These are phyloP conservation scores for Ophiostoma ulmi DNA, from an alignment of 2,329 filamentous ascomycete genomes.

Conservation along the genomic window DNA sequence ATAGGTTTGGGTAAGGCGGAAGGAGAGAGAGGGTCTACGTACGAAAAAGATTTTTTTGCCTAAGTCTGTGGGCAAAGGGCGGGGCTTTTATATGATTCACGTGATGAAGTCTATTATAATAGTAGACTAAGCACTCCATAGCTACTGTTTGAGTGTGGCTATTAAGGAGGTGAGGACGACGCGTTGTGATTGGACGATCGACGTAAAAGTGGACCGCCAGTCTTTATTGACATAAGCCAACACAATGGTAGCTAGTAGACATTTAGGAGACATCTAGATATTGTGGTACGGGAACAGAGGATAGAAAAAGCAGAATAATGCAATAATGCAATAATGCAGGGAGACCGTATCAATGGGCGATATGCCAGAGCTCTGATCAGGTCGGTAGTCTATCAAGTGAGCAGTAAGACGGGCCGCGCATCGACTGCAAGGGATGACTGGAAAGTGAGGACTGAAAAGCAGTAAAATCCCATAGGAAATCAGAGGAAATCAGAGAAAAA, in stretches of 20 bases:
- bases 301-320: background rate
- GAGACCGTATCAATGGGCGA: too few relatives aligned
- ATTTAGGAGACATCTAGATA: background rate
- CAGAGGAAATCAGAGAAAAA: background rate
- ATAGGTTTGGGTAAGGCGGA: background rate
- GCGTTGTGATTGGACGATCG: background rate
- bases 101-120: constrained; percentile 11
- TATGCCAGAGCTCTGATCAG: too few relatives aligned
- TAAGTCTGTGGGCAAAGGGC: constrained; percentile 23
- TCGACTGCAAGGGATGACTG: background rate
- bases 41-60: constrained; percentile 12
- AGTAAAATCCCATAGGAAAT: background rate
- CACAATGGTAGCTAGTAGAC: background rate
- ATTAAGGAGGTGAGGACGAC: background rate
- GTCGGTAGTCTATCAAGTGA: too few relatives aligned
- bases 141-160: background rate
- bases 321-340: background rate
- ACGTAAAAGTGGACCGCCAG: background rate
- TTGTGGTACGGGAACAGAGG: background rate
- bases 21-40: background rate
- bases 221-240: background rate
- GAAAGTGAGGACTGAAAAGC: background rate
- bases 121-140: too few relatives aligned
- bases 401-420: too few relatives aligned
- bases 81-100: constrained; percentile 22